Base-by-base conservation (phyloP, 768 basidiomycete species). In the Suillus tomentosus region DNA sequence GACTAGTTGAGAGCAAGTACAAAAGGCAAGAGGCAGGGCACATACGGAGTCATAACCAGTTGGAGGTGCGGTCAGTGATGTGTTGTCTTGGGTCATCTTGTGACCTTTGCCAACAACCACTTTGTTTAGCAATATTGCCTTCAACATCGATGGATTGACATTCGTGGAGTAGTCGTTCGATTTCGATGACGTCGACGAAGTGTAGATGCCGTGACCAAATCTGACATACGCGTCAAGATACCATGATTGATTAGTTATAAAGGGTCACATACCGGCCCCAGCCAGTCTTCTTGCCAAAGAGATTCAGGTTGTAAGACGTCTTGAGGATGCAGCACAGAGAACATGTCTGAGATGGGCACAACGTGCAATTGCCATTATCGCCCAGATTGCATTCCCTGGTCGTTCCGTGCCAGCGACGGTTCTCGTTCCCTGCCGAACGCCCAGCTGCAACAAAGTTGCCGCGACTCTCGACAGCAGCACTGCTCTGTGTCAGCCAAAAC, bases 161-260 rank as follows among this genome's bases (percentile, higher is more conserved):
- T 88, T 89, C 60, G 77, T 79, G 13, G 88, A 88, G 70, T 91
- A 91, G 73, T 91, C 89, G 64, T 89, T 86, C 19, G 89, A 88
- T 83, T 90, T 90, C 8, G 89, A 90, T n/a, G 89, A 89, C 1
- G 89, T 90, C n/a, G 87, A 87, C 6, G 88, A 88, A 1, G 88
- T 89, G 70, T 90, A 90, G 48, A 90, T 87, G 31, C 89, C 89
- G 43, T 84, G 83, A 31, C 89, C 89, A 58, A 90, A 89, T 65
- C 88, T 89, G 40, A 66, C 22, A 62, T 24, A 36, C 8, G 37
- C 5, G 22, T 19, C 54, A 64, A 6, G 2, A 39, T 37, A 43
- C 14, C 31, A 47, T 9, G 34, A 55, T n/a, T 13, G 9, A 19
- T 34, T 2, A 14, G 27, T 50, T 45, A 31, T 6, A 11, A 64